Evolutionary conservation across 1,139 yeast genomes (phyloP).

Genomic region (Kodamaea plutei): DNA sequence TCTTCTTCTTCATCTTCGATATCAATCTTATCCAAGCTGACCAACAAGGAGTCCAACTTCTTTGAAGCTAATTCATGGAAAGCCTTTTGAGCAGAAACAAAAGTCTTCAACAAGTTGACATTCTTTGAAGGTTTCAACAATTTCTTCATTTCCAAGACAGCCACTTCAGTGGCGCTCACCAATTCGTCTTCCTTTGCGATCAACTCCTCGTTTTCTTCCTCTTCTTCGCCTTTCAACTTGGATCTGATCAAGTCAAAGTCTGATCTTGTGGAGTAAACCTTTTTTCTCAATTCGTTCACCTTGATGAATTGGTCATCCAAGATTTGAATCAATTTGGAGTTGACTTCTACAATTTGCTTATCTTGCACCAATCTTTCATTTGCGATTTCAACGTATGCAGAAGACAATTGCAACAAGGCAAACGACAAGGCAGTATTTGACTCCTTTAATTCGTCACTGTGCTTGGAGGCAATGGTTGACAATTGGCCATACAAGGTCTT

Average conservation of each 20-base stretch:
- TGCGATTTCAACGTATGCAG: slow-evolving; percentile 58
- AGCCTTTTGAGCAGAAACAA: slow-evolving; percentile 63
- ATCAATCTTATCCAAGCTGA: slow-evolving; percentile 33
- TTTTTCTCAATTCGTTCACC: slow-evolving; percentile 58
- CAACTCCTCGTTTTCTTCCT: slow-evolving; percentile 46
- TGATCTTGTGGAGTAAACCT: slow-evolving; percentile 64
- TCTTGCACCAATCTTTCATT: slow-evolving; percentile 64
- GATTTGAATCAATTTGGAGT: slow-evolving; percentile 46
- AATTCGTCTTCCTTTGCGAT: slow-evolving; percentile 73
- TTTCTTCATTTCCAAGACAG: slow-evolving; percentile 73
- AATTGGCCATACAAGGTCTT: slow-evolving; percentile 46
- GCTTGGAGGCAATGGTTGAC: slow-evolving; percentile 31
- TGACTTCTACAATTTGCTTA: slow-evolving; percentile 54
- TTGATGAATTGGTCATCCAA: slow-evolving; percentile 57
- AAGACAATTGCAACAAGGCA: slow-evolving; percentile 53
- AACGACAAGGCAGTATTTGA: slow-evolving; percentile 47
- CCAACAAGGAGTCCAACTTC: slow-evolving; percentile 31
- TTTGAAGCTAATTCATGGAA: slow-evolving; percentile 50
- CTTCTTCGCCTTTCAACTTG: slow-evolving; percentile 28
- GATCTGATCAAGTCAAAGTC: slow-evolving; percentile 66
- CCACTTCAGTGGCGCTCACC: slow-evolving; percentile 69
- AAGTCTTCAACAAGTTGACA: slow-evolving; percentile 56
- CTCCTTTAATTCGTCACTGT: slow-evolving; percentile 38
- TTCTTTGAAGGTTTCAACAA: slow-evolving; percentile 65
- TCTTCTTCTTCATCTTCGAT: slow-evolving; percentile 26